Conservation (phyloP, 2,329 filamentous ascomycete genomes). For the Fusarium burgessii region DNA sequence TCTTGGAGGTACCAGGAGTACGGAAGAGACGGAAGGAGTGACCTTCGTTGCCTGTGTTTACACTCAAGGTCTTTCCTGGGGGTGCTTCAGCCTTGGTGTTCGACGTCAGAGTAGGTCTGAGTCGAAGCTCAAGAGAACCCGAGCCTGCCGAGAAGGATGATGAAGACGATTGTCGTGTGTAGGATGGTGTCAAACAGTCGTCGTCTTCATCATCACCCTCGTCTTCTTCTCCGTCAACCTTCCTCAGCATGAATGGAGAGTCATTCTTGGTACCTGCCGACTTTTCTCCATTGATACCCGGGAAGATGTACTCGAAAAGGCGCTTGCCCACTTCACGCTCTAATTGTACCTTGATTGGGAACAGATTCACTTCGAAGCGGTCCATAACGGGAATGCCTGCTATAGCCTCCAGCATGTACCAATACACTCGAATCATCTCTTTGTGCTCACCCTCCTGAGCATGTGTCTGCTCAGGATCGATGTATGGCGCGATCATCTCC, state of each 20-base stretch:
- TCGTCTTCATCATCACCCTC: slow-evolving; percentile 59
- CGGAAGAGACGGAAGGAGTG: slow-evolving; percentile 66
- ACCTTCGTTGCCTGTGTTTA: slow-evolving; percentile 62
- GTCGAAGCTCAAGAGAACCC: slow-evolving; percentile 82
- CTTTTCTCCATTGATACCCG: slow-evolving; percentile 75
- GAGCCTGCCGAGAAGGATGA: slow-evolving; percentile 70
- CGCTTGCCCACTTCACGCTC: slow-evolving; percentile 93
- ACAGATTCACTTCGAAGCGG: slow-evolving; percentile 93
- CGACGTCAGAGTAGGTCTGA: slow-evolving; percentile 83
- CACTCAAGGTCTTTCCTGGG: slow-evolving; percentile 61
- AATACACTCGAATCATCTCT: slow-evolving; percentile 94
- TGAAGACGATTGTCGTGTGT: slow-evolving; percentile 58
- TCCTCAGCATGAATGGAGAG: slow-evolving; percentile 69
- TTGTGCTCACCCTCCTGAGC: slow-evolving; percentile 61
- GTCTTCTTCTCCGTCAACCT: slow-evolving; percentile 59
- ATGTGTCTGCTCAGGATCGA: slow-evolving; percentile 72
- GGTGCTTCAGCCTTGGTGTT: slow-evolving; percentile 55
- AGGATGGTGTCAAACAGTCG: slow-evolving; percentile 52
- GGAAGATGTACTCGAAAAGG: slow-evolving; percentile 98
- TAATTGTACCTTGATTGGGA: slow-evolving; percentile 92
- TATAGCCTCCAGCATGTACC: slow-evolving; percentile 98
- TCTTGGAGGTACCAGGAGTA: slow-evolving; percentile 57
- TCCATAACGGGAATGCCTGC: slow-evolving; percentile 98
- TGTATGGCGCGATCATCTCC: slow-evolving; percentile 92
- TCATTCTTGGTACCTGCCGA: slow-evolving; percentile 63